Percentiles rank a stretch among this genome's conserved stretches.
Evolutionary conservation across 73 alveolate genomes (phyloP).

Genomic region (Paramecium primaurelia): DNA sequence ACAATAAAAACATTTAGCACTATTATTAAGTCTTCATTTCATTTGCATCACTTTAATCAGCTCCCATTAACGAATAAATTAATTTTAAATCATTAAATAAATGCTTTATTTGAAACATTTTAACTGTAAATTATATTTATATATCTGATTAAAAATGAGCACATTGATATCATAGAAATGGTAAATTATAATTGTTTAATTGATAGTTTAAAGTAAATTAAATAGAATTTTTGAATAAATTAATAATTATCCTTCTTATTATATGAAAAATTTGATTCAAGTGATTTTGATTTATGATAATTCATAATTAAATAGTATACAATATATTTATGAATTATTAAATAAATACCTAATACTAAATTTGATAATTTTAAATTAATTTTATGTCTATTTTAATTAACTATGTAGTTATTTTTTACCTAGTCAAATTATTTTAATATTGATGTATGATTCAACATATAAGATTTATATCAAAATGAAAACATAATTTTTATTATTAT

Average conservation of each 20-base stretch:
- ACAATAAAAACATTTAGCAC: neutral
- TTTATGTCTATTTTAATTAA: too few species aligned
- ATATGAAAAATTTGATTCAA: too few species aligned
- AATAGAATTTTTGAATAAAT: neutral
- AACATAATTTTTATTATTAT: too few species aligned
- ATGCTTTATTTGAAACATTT: neutral
- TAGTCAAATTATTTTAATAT: neutral
- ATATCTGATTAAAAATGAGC: neutral
- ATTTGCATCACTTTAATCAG: neutral
- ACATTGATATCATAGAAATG: neutral
- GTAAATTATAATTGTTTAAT: too few species aligned
- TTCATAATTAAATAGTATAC: neutral
- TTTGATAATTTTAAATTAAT: neutral
- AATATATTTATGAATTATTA: neutral
- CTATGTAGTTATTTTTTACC: neutral
- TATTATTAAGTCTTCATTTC: neutral
- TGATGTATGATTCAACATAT: neutral
- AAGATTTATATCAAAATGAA: too few species aligned
- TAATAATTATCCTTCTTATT: neutral
- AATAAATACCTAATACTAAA: neutral
- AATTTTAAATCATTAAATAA: neutral
- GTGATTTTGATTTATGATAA: neutral
- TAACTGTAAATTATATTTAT: neutral
- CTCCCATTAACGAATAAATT: constrained; percentile 37
- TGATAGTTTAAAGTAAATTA: neutral